Evolutionary conservation across 805 yeast species (phyloP), one percentile per base, ranked within the genome.

Genomic region (Komagataella kurtzmanii): DNA sequence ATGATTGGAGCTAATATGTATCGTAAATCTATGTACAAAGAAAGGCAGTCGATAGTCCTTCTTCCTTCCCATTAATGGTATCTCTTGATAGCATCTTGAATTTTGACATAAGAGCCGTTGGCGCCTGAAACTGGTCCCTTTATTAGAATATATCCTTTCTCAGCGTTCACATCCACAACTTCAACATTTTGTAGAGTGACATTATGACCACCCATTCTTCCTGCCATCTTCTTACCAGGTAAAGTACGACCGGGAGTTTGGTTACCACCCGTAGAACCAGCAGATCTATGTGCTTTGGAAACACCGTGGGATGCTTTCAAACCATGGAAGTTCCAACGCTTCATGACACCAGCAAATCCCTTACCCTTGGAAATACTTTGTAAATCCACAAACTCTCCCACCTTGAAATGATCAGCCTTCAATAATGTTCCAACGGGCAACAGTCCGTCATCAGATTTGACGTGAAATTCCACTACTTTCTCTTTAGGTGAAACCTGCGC

Each of bases 221-320:
- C 99, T 44, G 98, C 95, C 99, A 93, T 91, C 70, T 89, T 91
- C 72, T 88, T 90, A 21, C 97, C 98, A 14, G 97, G 98, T 55
- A 89, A 73, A 51, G 89, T 88, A 73, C 99, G 85, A 62, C 96
- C 97, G 12, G 99, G 99, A 55, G 88, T 85, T 58, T 93, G 95
- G 62, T 87, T 86, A 66, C 84, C 88, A 79, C 99, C 99, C 60
- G 85, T 89, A 36, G 97, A 90, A 77, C 99, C 99, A 61, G 95
- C 96, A 53, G 89, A 82, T 76, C 99, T 85, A 66, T 93, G 98
- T 44, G 91, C 84, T 49, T 78, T 73, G 24, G 99, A 88, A 23
- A 87, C 90, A 85, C 99, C 99, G 67, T 93, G 99, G 1, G 97
- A 76, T 6, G 97, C 97, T 46, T 80, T 78, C 66, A 86, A 79